Evolutionary conservation across 148 eudicot species (phyloP).

Genomic region (Mesembryanthemum crystallinum): DNA sequence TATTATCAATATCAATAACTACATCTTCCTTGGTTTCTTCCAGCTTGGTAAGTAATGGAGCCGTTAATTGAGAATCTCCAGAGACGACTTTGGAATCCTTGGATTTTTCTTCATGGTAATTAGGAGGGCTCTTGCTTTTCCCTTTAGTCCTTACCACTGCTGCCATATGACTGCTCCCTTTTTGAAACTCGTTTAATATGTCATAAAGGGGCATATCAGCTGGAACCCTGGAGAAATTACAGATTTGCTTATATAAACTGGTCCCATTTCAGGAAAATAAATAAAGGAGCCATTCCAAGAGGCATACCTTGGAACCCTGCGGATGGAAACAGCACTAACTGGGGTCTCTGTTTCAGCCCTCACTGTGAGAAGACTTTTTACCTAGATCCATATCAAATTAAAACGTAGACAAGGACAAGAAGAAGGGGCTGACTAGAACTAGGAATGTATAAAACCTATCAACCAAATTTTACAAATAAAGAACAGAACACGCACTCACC

Average conservation of each 20-base stretch:
- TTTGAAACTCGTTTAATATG: slow-evolving; percentile 87
- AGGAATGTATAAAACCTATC: background rate
- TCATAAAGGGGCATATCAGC: slow-evolving; percentile 71
- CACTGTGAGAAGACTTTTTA: slow-evolving; percentile 90
- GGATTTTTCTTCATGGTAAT: slow-evolving; percentile 26
- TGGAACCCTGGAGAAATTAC: slow-evolving; percentile 32
- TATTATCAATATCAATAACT: slow-evolving; percentile 40
- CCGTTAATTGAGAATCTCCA: slow-evolving; percentile 38
- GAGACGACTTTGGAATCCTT: slow-evolving; percentile 26
- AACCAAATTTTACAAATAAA: background rate
- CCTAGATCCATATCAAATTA: slow-evolving; percentile 39
- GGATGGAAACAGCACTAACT: slow-evolving; percentile 85
- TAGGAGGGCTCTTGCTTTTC: slow-evolving; percentile 31
- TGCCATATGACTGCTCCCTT: slow-evolving; percentile 95
- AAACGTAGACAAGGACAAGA: background rate
- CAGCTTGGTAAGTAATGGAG: slow-evolving; percentile 54
- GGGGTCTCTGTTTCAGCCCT: slow-evolving; percentile 91
- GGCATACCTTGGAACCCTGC: slow-evolving; percentile 76
- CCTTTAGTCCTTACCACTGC: slow-evolving; percentile 71
- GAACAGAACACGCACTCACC: slow-evolving; percentile 38
- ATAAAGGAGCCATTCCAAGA: background rate
- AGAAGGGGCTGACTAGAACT: background rate
- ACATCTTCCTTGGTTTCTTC: slow-evolving; percentile 33
- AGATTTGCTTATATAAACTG: background rate
- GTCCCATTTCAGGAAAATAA: background rate